Percentiles rank a stretch among this genome's conserved stretches.
These are phyloP conservation scores for Paecilomyces sp. DNA, from an alignment of 2,329 filamentous ascomycete genomes.

Conservation along the genomic window DNA sequence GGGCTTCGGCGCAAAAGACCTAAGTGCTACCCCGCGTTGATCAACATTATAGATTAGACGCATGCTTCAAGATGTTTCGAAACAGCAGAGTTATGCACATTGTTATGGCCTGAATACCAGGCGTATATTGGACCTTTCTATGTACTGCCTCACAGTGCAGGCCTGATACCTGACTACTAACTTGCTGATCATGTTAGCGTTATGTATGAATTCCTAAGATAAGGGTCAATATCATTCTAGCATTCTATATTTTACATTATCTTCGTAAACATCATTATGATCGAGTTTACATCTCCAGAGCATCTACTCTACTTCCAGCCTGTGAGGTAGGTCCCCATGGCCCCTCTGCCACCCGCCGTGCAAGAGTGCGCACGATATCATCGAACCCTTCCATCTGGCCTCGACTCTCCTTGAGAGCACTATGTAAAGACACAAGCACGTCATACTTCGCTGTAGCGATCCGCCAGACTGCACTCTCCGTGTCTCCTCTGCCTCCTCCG, in stretches of 20 bases:
- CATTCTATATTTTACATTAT: conserved; percentile 1
- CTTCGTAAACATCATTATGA: not conserved
- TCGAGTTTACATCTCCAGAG: conserved; percentile 23
- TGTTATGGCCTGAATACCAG: too few relatives aligned
- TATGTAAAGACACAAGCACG: conserved; percentile 44
- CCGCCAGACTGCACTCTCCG: conserved; percentile 51
- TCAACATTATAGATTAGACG: not conserved
- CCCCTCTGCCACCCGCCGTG: conserved; percentile 34
- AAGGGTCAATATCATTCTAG: not conserved
- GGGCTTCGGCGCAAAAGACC: conserved; percentile 6
- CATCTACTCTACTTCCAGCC: conserved; percentile 25
- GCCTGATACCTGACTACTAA: not conserved
- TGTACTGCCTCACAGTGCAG: not conserved
- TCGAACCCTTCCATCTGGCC: conserved; percentile 25
- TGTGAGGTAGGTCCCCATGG: conserved; percentile 30
- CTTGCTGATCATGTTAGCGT: not conserved
- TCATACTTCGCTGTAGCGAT: conserved; percentile 53
- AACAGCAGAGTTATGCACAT: not conserved
- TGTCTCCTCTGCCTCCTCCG: conserved; percentile 48
- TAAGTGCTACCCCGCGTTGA: not conserved
- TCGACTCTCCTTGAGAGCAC: conserved; percentile 32
- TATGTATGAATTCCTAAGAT: not conserved
- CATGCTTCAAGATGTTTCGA: not conserved
- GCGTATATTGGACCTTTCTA: not conserved
- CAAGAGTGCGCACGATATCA: conserved; percentile 33